Evolutionary conservation across 495 filamentous ascomycete species (phyloP).

Genomic region (Penicillium arizonense): DNA sequence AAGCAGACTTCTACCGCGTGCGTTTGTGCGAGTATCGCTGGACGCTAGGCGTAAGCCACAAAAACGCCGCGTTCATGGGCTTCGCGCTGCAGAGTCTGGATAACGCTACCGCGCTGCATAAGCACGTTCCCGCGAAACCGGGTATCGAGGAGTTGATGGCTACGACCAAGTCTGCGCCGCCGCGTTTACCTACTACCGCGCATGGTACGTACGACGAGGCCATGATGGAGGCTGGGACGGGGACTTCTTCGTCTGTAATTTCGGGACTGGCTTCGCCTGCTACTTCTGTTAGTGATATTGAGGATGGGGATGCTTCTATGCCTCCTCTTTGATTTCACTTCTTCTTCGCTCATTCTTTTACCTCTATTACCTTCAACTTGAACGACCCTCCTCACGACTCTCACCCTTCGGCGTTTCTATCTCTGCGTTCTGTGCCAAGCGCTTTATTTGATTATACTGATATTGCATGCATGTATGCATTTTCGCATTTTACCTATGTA

Average conservation of each 20-base stretch:
- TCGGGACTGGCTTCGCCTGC: conserved; percentile 34
- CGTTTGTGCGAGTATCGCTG: conserved; percentile 87
- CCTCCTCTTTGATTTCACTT: conserved; percentile 6
- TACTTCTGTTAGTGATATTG: conserved; percentile 29
- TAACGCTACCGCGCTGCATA: conserved; percentile 43
- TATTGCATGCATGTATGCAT: not conserved
- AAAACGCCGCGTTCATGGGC: conserved; percentile 69
- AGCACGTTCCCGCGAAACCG: conserved; percentile 47
- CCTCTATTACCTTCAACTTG: not conserved
- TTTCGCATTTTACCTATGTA: not conserved
- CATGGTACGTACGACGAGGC: conserved; percentile 21
- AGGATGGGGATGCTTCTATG: conserved; percentile 18
- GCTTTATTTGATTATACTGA: conserved; percentile 1
- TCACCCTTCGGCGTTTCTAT: not conserved
- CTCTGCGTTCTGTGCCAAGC: conserved; percentile 6
- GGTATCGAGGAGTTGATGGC: conserved; percentile 50
- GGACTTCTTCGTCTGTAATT: conserved; percentile 28
- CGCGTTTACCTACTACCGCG: conserved; percentile 8
- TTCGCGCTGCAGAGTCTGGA: conserved; percentile 52
- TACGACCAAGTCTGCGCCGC: conserved; percentile 27
- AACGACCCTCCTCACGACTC: conserved; percentile 2
- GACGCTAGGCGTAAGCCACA: conserved; percentile 84
- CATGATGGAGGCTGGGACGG: conserved; percentile 18
- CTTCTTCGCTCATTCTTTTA: not conserved
- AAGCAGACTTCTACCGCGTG: conserved; percentile 92